These are phyloP conservation scores for Tuber aestivum DNA, from an alignment of 495 filamentous ascomycete genomes.

Conservation along the genomic window DNA sequence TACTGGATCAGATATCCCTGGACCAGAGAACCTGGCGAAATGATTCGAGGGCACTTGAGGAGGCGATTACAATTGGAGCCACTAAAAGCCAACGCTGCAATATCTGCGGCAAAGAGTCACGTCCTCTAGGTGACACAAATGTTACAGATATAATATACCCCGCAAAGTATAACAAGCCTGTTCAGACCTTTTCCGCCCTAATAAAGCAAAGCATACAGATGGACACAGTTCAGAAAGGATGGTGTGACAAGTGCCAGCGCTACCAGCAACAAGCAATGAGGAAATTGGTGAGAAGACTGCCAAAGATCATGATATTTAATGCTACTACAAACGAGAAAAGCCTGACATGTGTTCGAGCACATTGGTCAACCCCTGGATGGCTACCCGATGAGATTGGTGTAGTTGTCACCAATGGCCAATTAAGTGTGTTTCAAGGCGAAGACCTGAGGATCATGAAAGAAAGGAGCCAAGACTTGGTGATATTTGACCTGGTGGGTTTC, in stretches of 20 bases:
- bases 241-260: slow-evolving; percentile 79
- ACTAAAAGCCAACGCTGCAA: slow-evolving; percentile 56
- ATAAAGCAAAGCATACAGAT: slow-evolving; percentile 75
- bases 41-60: slow-evolving; percentile 55
- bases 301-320: slow-evolving; percentile 78
- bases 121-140: slow-evolving; percentile 47
- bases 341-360: slow-evolving; percentile 51
- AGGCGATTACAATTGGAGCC: slow-evolving; percentile 34
- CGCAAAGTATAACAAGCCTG: slow-evolving; percentile 44
- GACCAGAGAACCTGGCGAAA: slow-evolving; percentile 61
- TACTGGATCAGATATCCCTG: slow-evolving; percentile 63
- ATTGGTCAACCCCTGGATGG: slow-evolving; percentile 85
- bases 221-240: slow-evolving; percentile 64
- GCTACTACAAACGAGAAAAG: slow-evolving; percentile 60
- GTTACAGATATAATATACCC: slow-evolving; percentile 84
- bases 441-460: slow-evolving; percentile 64
- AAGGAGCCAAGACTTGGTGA: slow-evolving; percentile 51
- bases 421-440: slow-evolving; percentile 85
- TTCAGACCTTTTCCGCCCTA: slow-evolving; percentile 28
- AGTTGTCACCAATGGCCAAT: slow-evolving; percentile 67
- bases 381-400: slow-evolving; percentile 88
- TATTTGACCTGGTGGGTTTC: slow-evolving; percentile 89
- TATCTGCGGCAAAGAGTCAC: slow-evolving; percentile 66
- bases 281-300: slow-evolving; percentile 71
- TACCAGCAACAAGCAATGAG: slow-evolving; percentile 76